Percentiles rank a stretch among this genome's conserved stretches.
Evolutionary conservation across 352 stramenopile genomes (phyloP).

Genomic region (Pythium phragmiticola): DNA sequence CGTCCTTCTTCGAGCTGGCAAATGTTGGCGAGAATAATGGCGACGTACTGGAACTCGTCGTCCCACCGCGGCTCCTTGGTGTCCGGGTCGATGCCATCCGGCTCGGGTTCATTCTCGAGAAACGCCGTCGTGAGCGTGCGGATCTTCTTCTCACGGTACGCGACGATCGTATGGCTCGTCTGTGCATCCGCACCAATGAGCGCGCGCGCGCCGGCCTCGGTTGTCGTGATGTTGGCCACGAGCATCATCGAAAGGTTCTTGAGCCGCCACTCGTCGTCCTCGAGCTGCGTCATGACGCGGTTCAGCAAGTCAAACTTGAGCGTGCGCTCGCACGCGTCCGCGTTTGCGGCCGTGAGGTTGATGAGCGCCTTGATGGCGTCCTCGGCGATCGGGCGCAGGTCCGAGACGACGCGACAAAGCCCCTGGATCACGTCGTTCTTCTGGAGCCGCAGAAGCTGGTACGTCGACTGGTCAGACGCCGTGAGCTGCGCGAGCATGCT

Average conservation of each 20-base stretch:
- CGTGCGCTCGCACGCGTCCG: conserved; percentile 59
- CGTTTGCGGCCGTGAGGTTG: conserved; percentile 80
- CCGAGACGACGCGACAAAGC: conserved; percentile 77
- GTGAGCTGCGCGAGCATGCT: conserved; percentile 82
- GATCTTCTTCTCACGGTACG: conserved; percentile 79
- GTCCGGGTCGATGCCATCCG: conserved; percentile 62
- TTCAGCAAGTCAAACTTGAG: conserved; percentile 83
- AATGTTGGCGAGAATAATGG: conserved; percentile 84
- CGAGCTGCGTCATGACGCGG: conserved; percentile 83
- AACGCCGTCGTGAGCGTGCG: conserved; percentile 72
- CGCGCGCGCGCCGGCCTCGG: conserved; percentile 55
- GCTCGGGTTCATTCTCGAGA: conserved; percentile 70
- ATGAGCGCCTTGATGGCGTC: conserved; percentile 87
- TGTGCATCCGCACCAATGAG: conserved; percentile 66
- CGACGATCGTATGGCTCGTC: conserved; percentile 41
- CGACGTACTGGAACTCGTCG: conserved; percentile 88
- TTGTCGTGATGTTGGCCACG: conserved; percentile 80
- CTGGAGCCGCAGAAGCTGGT: conserved; percentile 70
- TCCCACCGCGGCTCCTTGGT: conserved; percentile 84
- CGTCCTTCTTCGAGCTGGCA: conserved; percentile 79
- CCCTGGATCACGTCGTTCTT: conserved; percentile 75
- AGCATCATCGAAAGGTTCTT: conserved; percentile 89
- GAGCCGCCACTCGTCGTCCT: conserved; percentile 78
- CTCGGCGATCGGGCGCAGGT: conserved; percentile 81
- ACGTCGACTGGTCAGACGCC: conserved; percentile 74